Base-by-base conservation (phyloP, 192 early-diverging fungal species). In the Coemansia sp. region DNA sequence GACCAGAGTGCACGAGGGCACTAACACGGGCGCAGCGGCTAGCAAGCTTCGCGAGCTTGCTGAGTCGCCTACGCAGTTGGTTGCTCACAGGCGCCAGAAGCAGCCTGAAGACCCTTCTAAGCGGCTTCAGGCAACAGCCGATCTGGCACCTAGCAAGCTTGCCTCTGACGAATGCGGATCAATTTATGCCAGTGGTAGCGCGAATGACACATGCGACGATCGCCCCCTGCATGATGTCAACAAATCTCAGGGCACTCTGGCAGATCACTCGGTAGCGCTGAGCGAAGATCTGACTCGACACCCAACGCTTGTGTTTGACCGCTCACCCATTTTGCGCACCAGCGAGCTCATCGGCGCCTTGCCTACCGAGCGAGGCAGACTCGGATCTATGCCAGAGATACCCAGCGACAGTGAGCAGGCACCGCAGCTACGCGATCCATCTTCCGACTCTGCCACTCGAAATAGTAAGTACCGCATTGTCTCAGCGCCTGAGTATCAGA, bases 281-380 rank as follows among this genome's bases (percentile, higher is more conserved):
- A n/a, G 46, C 2, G 62, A 37, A 34, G 72, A 73, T 31, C 20
- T 62, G 43, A 60, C 67, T 3, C 48, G 79, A 31, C 79, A 81
- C 34, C 79, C 73, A 21, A 81, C 79, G 5, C 46, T 81, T 39
- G 63, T 81, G 16, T 81, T 81, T 37, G 74, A 76, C 58, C 63
- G 50, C 50, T 76, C 79, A 24, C 73, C 79, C n/a, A 70, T 76
- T 20, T 42, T 76, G 23, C 55, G 67, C 9, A 28, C 70, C 13
- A 73, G 74, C 34, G 36, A 61, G 50, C 67, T 82, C 5, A 50
- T 76, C 31, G 48, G 33, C 9, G 21, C 56, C 3, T 34, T 28
- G 10, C 46, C 37, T 13, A 6, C 31, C 0, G 62, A 61, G 9
- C 23, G 26, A 6, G 51, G 14, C 13, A 14, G 51, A 8, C 26